Percentiles rank a stretch among this genome's conserved stretches.
phyloP scores from a whole-genome alignment of 1,284 basidiomycete species.

The Wallemia ichthyophaga region DNA sequence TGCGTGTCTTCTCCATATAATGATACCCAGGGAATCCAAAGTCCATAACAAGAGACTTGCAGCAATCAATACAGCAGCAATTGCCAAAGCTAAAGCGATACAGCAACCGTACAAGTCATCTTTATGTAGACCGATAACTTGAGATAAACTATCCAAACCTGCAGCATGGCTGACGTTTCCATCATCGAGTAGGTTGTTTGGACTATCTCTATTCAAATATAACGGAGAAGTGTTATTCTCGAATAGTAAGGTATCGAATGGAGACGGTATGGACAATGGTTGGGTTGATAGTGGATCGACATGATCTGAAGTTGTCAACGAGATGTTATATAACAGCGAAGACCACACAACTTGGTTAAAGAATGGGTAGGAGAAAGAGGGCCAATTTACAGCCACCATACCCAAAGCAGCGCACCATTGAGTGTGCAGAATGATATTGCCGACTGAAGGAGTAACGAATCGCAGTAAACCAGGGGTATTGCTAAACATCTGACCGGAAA shows the following conservation, averaged over 20 bases:
- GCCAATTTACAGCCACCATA: slow-evolving; percentile 87
- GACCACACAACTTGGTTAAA: slow-evolving; percentile 64
- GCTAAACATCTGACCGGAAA: slow-evolving; percentile 58
- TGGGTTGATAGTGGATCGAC: slow-evolving; percentile 33
- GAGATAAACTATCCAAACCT: slow-evolving; percentile 50
- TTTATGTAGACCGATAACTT: slow-evolving; percentile 43
- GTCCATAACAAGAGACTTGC: slow-evolving; percentile 41
- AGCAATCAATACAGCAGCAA: slow-evolving; percentile 37
- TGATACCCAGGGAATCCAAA: slow-evolving; percentile 22
- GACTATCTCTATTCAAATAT: slow-evolving; percentile 33
- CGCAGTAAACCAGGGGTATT: slow-evolving; percentile 57
- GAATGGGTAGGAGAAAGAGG: slow-evolving; percentile 61
- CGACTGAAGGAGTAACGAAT: slow-evolving; percentile 71
- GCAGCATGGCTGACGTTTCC: slow-evolving; percentile 5
- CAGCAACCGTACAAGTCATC: slow-evolving; percentile 62
- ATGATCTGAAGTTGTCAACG: slow-evolving; percentile 25
- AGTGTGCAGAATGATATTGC: slow-evolving; percentile 73
- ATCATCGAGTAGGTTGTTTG: slow-evolving; percentile 28
- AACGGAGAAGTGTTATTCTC: slow-evolving; percentile 37
- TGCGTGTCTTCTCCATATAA: slow-evolving; percentile 1
- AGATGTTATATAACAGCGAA: slow-evolving; percentile 50
- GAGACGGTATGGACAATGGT: slow-evolving; percentile 25
- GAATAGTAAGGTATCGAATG: slow-evolving; percentile 35
- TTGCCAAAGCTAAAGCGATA: slow-evolving; percentile 46
- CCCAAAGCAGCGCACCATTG: slow-evolving; percentile 43